Evolutionary conservation across 306 rosid genomes (phyloP).

Genomic region (Luffa aegyptiaca): DNA sequence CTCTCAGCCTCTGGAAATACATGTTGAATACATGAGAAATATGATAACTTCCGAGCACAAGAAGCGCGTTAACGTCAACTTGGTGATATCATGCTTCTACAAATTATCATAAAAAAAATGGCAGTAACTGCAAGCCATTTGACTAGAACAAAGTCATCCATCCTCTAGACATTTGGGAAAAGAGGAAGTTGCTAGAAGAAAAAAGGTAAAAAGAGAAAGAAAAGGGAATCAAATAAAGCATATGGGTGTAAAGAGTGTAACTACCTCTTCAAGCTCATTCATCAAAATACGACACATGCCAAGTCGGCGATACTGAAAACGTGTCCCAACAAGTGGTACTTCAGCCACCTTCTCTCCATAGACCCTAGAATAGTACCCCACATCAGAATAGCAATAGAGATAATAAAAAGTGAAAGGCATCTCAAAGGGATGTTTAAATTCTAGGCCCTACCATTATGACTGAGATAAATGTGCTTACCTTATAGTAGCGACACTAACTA

Average conservation of each 20-base stretch:
- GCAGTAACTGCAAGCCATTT: background rate
- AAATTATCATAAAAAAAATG: background rate
- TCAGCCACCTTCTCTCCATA: constrained; percentile 76
- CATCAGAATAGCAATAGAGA: constrained; percentile 1
- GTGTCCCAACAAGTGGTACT: constrained; percentile 73
- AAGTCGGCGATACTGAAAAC: constrained; percentile 60
- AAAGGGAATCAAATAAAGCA: background rate
- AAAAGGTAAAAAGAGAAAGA: background rate
- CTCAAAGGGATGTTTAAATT: background rate
- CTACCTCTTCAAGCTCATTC: constrained; percentile 80
- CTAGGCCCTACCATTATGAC: background rate
- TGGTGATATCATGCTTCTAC: background rate
- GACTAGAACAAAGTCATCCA: background rate
- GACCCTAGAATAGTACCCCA: constrained; percentile 37
- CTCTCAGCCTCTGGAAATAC: constrained; percentile 47
- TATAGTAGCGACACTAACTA: constrained; percentile 64
- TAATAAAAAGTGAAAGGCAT: constrained; percentile 8
- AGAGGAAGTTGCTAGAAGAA: background rate
- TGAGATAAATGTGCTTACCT: constrained; percentile 40
- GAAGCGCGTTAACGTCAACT: background rate
- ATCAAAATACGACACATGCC: constrained; percentile 86
- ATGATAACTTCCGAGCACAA: background rate
- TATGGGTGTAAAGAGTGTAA: background rate
- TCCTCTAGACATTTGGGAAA: background rate
- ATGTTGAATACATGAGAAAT: background rate